phyloP scores from a whole-genome alignment of 371 early-diverging fungal genomes.

The Sporodiniella umbellata region DNA sequence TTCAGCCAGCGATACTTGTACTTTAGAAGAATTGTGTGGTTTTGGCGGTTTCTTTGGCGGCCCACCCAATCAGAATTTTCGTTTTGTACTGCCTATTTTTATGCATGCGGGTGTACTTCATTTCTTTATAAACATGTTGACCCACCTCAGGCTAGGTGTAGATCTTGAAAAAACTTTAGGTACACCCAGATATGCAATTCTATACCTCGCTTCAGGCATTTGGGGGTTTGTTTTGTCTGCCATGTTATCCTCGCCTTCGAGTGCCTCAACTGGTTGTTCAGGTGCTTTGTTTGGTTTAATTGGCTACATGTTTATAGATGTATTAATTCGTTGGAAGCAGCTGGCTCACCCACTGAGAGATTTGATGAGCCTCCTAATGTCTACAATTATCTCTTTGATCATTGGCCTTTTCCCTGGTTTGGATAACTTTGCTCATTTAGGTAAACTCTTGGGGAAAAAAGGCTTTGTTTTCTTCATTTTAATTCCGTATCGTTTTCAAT shows the following conservation, averaged over 20 bases:
- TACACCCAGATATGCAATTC: slow-evolving; percentile 63
- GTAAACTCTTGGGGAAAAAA: slow-evolving; percentile 26
- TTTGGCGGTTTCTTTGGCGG: slow-evolving; percentile 42
- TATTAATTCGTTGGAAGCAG: slow-evolving; percentile 76
- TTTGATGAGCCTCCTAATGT: slow-evolving; percentile 63
- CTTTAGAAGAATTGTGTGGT: slow-evolving; percentile 53
- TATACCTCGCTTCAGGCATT: slow-evolving; percentile 77
- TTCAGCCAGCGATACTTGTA: slow-evolving; percentile 32
- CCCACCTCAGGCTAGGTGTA: slow-evolving; percentile 69
- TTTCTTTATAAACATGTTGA: slow-evolving; percentile 69
- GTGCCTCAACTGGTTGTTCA: slow-evolving; percentile 77
- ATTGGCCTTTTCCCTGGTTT: slow-evolving; percentile 73
- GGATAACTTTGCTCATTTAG: slow-evolving; percentile 79
- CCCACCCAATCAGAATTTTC: slow-evolving; percentile 71
- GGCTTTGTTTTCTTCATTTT: no score
- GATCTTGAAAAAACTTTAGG: slow-evolving; percentile 79
- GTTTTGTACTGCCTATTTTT: slow-evolving; percentile 83
- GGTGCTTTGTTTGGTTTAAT: slow-evolving; percentile 84
- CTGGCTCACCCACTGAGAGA: slow-evolving; percentile 66
- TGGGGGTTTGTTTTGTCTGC: slow-evolving; percentile 83
- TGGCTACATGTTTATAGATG: slow-evolving; percentile 77
- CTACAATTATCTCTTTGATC: slow-evolving; percentile 61
- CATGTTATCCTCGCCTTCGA: slow-evolving; percentile 48
- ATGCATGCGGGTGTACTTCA: slow-evolving; percentile 87
- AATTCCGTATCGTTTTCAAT: slow-evolving; percentile 34